These are phyloP conservation scores for Hondaea fermentalgiana DNA, from an alignment of 108 stramenopile genomes.

Conservation along the genomic window DNA sequence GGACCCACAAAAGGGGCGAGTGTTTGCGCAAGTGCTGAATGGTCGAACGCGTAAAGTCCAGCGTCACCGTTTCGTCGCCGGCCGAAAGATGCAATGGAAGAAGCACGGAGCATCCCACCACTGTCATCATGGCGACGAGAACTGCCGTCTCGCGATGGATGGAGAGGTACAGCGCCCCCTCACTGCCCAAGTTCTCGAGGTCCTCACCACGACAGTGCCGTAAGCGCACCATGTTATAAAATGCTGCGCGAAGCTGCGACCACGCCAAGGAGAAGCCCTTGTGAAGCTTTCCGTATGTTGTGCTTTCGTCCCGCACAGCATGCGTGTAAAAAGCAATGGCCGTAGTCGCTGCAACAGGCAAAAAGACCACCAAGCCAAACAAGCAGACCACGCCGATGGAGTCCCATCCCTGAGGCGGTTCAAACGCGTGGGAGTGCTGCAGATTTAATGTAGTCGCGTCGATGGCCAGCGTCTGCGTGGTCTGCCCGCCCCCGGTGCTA, in stretches of 20 bases:
- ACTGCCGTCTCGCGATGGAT: not conserved
- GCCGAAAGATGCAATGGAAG: not conserved
- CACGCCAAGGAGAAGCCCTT: not conserved
- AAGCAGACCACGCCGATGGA: not conserved
- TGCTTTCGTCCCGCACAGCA: not conserved
- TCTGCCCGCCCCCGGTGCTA: not conserved
- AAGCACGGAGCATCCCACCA: not conserved
- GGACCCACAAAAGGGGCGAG: not conserved
- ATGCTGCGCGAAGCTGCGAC: not conserved
- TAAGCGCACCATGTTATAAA: not conserved
- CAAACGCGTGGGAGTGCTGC: not conserved
- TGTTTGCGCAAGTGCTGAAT: slow-evolving; percentile 12
- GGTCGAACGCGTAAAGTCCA: not conserved
- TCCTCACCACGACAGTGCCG: slow-evolving; percentile 6
- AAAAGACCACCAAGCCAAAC: not conserved
- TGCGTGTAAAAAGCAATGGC: not conserved
- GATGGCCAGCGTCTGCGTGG: slow-evolving; percentile 5
- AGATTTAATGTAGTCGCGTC: not conserved
- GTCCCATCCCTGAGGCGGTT: not conserved
- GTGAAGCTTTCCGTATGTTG: not conserved
- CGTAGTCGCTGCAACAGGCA: not conserved
- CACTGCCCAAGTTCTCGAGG: slow-evolving; percentile 1
- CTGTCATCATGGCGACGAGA: not conserved
- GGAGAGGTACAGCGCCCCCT: not conserved
- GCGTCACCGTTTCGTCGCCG: not conserved